Evolutionary conservation across 805 yeast genomes (phyloP).

Genomic region (Kluyveromyces siamensis): DNA sequence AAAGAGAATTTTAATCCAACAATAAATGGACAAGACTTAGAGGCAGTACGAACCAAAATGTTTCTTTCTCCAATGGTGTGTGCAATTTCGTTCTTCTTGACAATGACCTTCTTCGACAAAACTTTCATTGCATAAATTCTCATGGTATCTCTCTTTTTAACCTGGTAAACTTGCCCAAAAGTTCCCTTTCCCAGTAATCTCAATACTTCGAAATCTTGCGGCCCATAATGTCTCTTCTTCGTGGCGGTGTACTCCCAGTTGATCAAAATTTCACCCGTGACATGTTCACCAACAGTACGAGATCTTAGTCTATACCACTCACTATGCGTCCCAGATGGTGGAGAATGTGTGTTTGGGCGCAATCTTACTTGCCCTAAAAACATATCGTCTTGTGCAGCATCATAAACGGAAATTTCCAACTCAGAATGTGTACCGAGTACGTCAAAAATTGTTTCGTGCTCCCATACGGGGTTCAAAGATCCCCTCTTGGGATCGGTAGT

Average conservation of each 20-base stretch:
- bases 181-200: slow-evolving; percentile 92
- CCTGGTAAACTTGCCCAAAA: slow-evolving; percentile 96
- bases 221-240: slow-evolving; percentile 74
- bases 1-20: slow-evolving; percentile 94
- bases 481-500: slow-evolving; percentile 4
- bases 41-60: slow-evolving; percentile 85
- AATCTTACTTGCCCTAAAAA: slow-evolving; percentile 81
- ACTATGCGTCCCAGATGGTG: slow-evolving; percentile 36
- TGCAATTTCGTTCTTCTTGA: slow-evolving; percentile 93
- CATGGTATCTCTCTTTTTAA: slow-evolving; percentile 77
- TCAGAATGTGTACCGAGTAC: slow-evolving; percentile 79
- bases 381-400: slow-evolving; percentile 68
- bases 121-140: slow-evolving; percentile 98
- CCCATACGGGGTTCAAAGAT: slow-evolving; percentile 66
- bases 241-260: slow-evolving; percentile 64
- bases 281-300: slow-evolving; percentile 66
- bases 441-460: slow-evolving; percentile 87
- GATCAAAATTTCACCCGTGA: slow-evolving; percentile 70
- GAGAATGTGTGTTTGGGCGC: slow-evolving; percentile 42
- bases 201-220: slow-evolving; percentile 88
- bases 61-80: slow-evolving; percentile 97
- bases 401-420: slow-evolving; percentile 86
- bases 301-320: slow-evolving; percentile 71
- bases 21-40: slow-evolving; percentile 83
- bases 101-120: slow-evolving; percentile 86